Base-by-base conservation (phyloP, 768 basidiomycete genomes). In the Boletus vinaceobasis region DNA sequence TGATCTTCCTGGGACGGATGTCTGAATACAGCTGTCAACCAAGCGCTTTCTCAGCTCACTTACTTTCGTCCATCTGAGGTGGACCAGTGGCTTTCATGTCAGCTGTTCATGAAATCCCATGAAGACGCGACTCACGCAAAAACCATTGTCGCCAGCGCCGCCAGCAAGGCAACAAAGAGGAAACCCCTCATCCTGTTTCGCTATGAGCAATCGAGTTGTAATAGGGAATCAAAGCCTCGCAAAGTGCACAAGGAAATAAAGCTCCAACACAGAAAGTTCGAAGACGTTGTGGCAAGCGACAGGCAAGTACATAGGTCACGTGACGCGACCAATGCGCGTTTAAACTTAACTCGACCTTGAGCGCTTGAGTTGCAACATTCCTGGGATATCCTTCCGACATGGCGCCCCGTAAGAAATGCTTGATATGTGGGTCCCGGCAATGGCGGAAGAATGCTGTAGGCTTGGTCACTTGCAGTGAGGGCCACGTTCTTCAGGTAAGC, bases 401-500 rank as follows among this genome's bases (percentile, higher is more conserved):
- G 87, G 79, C 83, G 4, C 81, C 79, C 15, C 79, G 83, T 50
- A 78, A 76, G 58, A 80, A 82, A 42, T 96, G 93, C 65, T 77
- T 82, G 0, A 79, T 86, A 21, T 97, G 94, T 65, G 85, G 88
- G 9, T 94, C 93, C 23, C 83, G 81, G 47, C 82, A 87, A 67
- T 97, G 93, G 93, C 84, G 90, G 63, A 94, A 91, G 65, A 90
- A 93, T 11, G 79, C 85, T 1, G 88, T 85, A 35, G 94, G 94
- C 1, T 76, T 88, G 40, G 80, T 94, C 40, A 85, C 87, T 2
- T 97, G 94, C 70, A 88, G 85, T 60, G 94, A 97, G 65, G 94
- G 94, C 10, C 94, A 97, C 69, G 82, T 96, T 56, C 79, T 93
- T 31, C 89, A 92, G 80, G 93, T 92, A 67, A 60, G 73, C 62